phyloP scores from a whole-genome alignment of 1,284 basidiomycete species.

The Pascua sp. region DNA sequence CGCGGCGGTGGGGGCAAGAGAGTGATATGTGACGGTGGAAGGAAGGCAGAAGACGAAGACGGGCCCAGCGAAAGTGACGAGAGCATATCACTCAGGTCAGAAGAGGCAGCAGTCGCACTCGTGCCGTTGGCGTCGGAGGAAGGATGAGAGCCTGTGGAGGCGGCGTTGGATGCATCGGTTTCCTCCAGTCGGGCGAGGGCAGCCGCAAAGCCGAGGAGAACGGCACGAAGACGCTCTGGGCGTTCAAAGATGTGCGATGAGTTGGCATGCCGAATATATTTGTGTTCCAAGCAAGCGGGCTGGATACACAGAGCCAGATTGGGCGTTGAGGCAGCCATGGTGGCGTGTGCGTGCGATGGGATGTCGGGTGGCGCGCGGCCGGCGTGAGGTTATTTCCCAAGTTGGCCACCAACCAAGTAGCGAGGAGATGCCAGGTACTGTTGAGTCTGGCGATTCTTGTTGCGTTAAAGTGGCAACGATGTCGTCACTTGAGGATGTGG shows the following conservation, averaged over 20 bases:
- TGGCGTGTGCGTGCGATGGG: background rate
- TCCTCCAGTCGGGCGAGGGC: conserved; percentile 69
- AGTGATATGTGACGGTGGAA: conserved; percentile 21
- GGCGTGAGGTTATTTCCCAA: too few relatives aligned
- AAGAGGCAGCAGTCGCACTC: background rate
- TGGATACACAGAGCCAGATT: conserved; percentile 48
- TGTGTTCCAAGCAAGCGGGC: conserved; percentile 56
- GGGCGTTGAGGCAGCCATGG: conserved; percentile 9
- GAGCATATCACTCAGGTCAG: conserved; percentile 31
- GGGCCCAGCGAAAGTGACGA: conserved; percentile 31
- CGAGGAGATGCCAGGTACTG: too few relatives aligned
- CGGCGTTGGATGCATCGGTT: conserved; percentile 11
- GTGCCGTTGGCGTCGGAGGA: conserved; percentile 12
- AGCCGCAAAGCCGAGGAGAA: conserved; percentile 72
- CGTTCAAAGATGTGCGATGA: conserved; percentile 73
- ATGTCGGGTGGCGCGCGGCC: background rate
- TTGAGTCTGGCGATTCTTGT: background rate
- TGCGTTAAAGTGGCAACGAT: background rate
- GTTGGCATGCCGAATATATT: conserved; percentile 71
- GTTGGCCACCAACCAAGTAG: too few relatives aligned
- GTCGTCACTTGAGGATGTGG: background rate
- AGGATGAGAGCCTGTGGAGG: background rate
- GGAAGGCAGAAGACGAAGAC: conserved; percentile 11
- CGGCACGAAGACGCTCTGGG: conserved; percentile 81
- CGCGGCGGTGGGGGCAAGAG: conserved; percentile 28